Evolutionary conservation across 2,329 filamentous ascomycete genomes (phyloP).

Genomic region (Nigrospora osmanthi): DNA sequence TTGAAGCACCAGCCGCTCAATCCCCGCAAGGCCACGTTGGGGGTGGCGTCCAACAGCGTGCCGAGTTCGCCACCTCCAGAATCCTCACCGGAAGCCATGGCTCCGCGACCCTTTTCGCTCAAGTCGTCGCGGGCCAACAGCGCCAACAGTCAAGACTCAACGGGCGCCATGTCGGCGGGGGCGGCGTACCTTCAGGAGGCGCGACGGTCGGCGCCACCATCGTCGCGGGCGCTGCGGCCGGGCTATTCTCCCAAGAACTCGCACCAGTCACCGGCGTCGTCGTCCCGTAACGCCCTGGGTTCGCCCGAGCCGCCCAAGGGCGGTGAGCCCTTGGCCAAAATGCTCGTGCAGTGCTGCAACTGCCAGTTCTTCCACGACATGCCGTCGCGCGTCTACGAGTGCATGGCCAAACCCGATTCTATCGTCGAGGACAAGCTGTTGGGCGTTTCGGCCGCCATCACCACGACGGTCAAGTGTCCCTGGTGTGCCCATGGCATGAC

Average conservation of each 20-base stretch:
- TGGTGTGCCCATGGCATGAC: conserved; percentile 69
- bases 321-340: conserved; percentile 45
- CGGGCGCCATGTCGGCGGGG: conserved; percentile 13
- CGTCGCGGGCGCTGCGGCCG: conserved; percentile 16
- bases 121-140: conserved; percentile 16
- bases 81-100: conserved; percentile 10
- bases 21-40: conserved; percentile 13
- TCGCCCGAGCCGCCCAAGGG: conserved; percentile 3
- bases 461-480: conserved; percentile 58
- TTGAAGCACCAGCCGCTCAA: conserved; percentile 30
- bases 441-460: conserved; percentile 48
- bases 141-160: conserved; percentile 13
- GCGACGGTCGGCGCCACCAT: conserved; percentile 19
- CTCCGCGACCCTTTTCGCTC: conserved; percentile 16
- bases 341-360: conserved; percentile 57
- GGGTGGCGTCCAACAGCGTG: conserved; percentile 14
- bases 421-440: conserved; percentile 41
- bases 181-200: conserved; percentile 28
- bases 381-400: conserved; percentile 56
- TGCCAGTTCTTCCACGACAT: conserved; percentile 61
- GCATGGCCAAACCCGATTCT: conserved; percentile 52
- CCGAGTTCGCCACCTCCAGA: conserved; percentile 19
- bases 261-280: conserved; percentile 10
- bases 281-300: background rate
- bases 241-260: conserved; percentile 16